phyloP scores from a whole-genome alignment of 192 early-diverging fungal species.

The Diversispora epigaea region DNA sequence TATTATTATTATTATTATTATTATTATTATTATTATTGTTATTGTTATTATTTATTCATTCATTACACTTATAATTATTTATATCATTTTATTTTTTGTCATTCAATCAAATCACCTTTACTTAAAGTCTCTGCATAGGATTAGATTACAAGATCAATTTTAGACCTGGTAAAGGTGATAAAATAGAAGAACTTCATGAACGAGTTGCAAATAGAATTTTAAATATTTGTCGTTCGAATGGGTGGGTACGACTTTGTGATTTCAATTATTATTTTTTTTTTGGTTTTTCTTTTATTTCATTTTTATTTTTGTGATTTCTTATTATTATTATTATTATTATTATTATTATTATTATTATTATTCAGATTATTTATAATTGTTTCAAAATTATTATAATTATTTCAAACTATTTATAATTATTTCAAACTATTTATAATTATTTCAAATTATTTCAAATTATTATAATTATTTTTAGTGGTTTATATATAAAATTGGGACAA shows the following conservation, averaged over 20 bases:
- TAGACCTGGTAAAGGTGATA: conserved; percentile 55
- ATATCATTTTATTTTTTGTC: conserved; percentile 23
- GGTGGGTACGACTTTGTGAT: conserved; percentile 33
- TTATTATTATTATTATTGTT: background rate
- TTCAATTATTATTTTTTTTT: background rate
- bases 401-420: conserved; percentile 7
- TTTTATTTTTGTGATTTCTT: background rate
- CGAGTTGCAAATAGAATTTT: conserved; percentile 72
- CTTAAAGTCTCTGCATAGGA: conserved; percentile 44
- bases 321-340: background rate
- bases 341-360: conserved; percentile 1
- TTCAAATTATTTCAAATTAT: background rate
- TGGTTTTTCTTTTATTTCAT: conserved; percentile 1
- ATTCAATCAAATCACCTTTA: background rate
- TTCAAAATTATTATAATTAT: background rate
- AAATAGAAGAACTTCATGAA: conserved; percentile 70
- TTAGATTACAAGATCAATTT: conserved; percentile 86
- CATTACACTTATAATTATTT: background rate
- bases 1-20: background rate
- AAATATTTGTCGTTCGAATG: conserved; percentile 75
- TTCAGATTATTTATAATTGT: conserved; percentile 9
- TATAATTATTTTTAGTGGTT: conserved; percentile 47
- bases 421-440: conserved; percentile 6
- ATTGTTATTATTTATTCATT: background rate
- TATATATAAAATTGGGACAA: conserved; percentile 88